Evolutionary conservation across 2,329 filamentous ascomycete species (phyloP), one percentile per base, ranked within the genome.

Genomic region (Colletotrichum somersetense): DNA sequence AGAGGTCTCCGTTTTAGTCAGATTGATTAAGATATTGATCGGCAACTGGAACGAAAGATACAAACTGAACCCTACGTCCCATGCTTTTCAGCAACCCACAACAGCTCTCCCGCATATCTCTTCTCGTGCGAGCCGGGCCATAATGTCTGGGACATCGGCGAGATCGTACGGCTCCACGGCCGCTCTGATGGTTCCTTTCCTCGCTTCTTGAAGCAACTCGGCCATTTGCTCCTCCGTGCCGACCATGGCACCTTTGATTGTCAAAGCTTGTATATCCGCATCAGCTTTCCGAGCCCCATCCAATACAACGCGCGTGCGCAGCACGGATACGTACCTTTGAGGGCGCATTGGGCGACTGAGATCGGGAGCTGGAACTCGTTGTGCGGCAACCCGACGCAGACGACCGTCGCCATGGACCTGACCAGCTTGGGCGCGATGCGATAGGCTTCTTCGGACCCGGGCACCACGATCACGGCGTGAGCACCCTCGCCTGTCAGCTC

Each of bases 341-440:
- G 14, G 1, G 69, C 63, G 42, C 58, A 63, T 1, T 62, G 35
- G 2, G 65, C 40, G 7, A 73, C 59, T 2, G 77, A 68, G 0
- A 80, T 63, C 0, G 79, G 79, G 4, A 80, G 69, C 0, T 66
- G 73, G 3, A 78, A 80, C 8, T 79, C 77, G 8, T 79, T 77
- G 0, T 66, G 67, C 0, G 79, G 79, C 0, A 80, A 38, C 0
- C 79, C 79, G 11, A 80, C 75, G 0, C 71, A 75, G 1, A 78
- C 71, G 3, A 80, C 75, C 0, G 75, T 66, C 2, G 76, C 79
- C 74, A 76, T 77, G 1, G 79, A 78, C 16, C 75, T 72, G 0
- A 76, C 77, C 1, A 80, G 4, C 0, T 3, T 72, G 0, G 78
- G 78, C 0, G 79, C 77, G 18, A 75, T 20, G 0, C 64, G 20